Conservation (phyloP, 371 early-diverging fungal species). For the Haplosporangium sp. region DNA sequence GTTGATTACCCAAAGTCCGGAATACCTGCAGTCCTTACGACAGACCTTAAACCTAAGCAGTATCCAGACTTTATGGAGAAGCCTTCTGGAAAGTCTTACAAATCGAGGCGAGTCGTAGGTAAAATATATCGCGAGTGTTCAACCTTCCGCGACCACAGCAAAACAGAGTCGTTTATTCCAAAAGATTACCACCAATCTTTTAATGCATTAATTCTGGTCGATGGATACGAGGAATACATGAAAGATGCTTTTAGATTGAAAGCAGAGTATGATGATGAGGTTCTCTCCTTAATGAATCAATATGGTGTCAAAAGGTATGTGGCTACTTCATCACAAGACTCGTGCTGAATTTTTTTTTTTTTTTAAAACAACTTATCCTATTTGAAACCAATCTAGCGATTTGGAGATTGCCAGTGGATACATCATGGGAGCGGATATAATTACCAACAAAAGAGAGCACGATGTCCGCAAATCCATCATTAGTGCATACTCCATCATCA, state of each 20-base stretch:
- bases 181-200: slow-evolving; percentile 51
- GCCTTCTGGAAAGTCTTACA: slow-evolving; percentile 64
- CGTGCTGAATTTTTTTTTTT: background rate
- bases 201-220: slow-evolving; percentile 61
- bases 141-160: background rate
- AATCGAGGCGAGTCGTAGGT: slow-evolving; percentile 72
- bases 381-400: slow-evolving; percentile 21
- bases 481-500: slow-evolving; percentile 57
- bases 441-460: slow-evolving; percentile 57
- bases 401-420: slow-evolving; percentile 59
- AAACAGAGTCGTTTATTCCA: slow-evolving; percentile 28
- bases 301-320: slow-evolving; percentile 69
- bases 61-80: slow-evolving; percentile 92
- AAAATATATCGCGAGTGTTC: slow-evolving; percentile 67
- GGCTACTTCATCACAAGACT: background rate
- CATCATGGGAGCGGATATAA: slow-evolving; percentile 31
- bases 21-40: slow-evolving; percentile 60
- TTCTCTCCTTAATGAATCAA: slow-evolving; percentile 73
- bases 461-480: slow-evolving; percentile 63
- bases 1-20: slow-evolving; percentile 84
- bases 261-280: slow-evolving; percentile 63
- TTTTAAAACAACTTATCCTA: background rate
- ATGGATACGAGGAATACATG: slow-evolving; percentile 69
- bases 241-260: slow-evolving; percentile 62
- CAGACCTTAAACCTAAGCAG: slow-evolving; percentile 59